Evolutionary conservation across 208 protist species (phyloP), one percentile per base, ranked within the genome.

Genomic region (Trypanosoma theileri): DNA sequence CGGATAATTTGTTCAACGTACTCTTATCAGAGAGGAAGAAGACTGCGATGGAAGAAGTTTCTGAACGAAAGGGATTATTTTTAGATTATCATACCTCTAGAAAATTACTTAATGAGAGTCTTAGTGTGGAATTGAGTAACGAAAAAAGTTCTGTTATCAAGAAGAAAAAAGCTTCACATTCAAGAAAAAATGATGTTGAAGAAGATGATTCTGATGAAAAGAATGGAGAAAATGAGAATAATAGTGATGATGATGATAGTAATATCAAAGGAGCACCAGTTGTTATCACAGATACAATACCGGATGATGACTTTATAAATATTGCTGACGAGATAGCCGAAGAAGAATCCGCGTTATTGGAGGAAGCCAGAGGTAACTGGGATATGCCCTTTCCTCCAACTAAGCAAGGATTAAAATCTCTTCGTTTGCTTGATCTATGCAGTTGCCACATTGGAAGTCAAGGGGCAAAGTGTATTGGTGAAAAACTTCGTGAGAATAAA

Each of bases 381-480:
- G 57, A 63, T 40, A 66, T 69, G 19, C 63, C 71, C 0, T 63
- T 82, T 54, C 35, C 60, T 21, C 71, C 71, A 31, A 67, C 59
- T 3, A 92, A 92, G 62, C 69, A 67, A 40, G 86, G 90, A 26
- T 79, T 93, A 66, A 65, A 77, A 46, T 81, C 80, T 10, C 40
- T 95, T 19, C 66, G 71, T 21, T 68, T 82, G 16, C 66, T 95
- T n/a, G 88, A 95, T 65, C 57, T 95, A 4, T 72, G 75, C 14
- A 87, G 88, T 61, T 92, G 87, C 61, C 64, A 75, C 57, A 85
- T 95, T 65, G 76, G 77, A 22, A 78, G 70, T 66, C 68, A 65
- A 4, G 87, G 88, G 12, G 45, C 92, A 17, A 73, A 79, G 53
- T 52, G 68, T n/a, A 72, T 95, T 22, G 76, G 81, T 16, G 66